Evolutionary conservation across 2,329 filamentous ascomycete species (phyloP).

Genomic region (Geosmithia putterillii): DNA sequence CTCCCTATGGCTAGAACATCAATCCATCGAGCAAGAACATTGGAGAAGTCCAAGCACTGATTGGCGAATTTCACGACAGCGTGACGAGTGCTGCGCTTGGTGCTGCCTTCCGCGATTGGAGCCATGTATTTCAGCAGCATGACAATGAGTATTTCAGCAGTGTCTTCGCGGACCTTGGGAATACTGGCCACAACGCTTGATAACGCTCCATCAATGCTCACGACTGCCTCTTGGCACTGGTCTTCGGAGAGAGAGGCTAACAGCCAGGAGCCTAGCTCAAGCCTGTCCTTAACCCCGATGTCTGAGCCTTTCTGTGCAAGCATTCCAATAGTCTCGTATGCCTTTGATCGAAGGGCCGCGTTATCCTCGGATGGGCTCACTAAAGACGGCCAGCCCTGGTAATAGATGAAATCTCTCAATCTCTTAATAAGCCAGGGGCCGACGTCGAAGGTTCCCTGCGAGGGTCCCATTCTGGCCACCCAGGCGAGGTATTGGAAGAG

Average conservation of each 20-base stretch:
- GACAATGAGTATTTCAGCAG: conserved; percentile 20
- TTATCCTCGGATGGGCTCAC: conserved; percentile 46
- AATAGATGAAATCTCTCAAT: conserved; percentile 61
- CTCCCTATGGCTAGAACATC: conserved; percentile 70
- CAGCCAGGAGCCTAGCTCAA: conserved; percentile 56
- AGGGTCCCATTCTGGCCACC: conserved; percentile 62
- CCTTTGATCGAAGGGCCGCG: conserved; percentile 59
- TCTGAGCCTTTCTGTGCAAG: conserved; percentile 56
- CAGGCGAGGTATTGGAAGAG: conserved; percentile 82
- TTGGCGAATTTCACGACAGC: conserved; percentile 84
- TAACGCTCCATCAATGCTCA: conserved; percentile 82
- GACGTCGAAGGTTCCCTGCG: conserved; percentile 47
- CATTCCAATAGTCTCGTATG: conserved; percentile 84
- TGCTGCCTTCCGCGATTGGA: conserved; percentile 31
- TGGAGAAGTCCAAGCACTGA: conserved; percentile 67
- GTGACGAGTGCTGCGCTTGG: conserved; percentile 65
- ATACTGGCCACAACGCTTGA: conserved; percentile 54
- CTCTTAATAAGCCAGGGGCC: conserved; percentile 56
- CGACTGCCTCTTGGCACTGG: conserved; percentile 58
- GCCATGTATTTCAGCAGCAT: conserved; percentile 61
- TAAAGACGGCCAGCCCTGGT: conserved; percentile 71
- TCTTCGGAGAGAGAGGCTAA: conserved; percentile 77
- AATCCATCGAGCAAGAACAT: conserved; percentile 75
- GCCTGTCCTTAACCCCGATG: conserved; percentile 39
- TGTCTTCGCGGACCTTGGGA: conserved; percentile 16